Evolutionary conservation across 345 rosid species (phyloP).

Genomic region (Rhodamnia argentea): DNA sequence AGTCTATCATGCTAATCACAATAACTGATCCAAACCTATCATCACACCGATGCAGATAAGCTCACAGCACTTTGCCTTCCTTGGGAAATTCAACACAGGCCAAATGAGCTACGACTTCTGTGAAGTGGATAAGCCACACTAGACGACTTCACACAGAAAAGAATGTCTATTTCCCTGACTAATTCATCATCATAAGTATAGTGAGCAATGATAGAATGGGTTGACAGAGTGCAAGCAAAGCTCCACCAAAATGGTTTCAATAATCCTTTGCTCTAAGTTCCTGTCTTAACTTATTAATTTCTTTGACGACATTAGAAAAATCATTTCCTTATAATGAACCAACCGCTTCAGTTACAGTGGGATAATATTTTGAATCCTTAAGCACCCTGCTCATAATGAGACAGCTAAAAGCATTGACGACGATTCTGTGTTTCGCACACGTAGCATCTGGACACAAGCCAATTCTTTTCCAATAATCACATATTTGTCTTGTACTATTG

Average conservation of each 20-base stretch:
- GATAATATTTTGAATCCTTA: background rate
- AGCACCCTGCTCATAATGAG: background rate
- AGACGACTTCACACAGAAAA: background rate
- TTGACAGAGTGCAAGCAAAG: background rate
- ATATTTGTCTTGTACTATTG: background rate
- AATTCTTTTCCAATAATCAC: background rate
- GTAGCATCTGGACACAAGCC: background rate
- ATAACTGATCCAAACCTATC: background rate
- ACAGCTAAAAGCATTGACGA: background rate
- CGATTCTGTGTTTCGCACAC: background rate
- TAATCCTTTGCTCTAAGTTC: background rate
- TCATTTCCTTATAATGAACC: background rate
- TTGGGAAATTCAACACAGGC: background rate
- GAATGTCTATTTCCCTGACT: background rate
- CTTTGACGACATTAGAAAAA: too few relatives aligned
- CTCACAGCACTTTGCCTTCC: background rate
- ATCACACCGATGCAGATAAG: background rate
- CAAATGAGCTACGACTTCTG: background rate
- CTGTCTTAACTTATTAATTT: background rate
- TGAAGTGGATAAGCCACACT: background rate
- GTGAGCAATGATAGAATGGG: background rate
- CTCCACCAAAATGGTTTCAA: background rate
- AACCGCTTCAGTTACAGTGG: background rate
- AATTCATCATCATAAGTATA: background rate
- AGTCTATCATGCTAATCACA: background rate